A percentile compares a stretch with the other conserved stretches of the same genome.
Evolutionary conservation across 352 stramenopile species (phyloP).

Genomic region (Phytophthora pseudosyringae): DNA sequence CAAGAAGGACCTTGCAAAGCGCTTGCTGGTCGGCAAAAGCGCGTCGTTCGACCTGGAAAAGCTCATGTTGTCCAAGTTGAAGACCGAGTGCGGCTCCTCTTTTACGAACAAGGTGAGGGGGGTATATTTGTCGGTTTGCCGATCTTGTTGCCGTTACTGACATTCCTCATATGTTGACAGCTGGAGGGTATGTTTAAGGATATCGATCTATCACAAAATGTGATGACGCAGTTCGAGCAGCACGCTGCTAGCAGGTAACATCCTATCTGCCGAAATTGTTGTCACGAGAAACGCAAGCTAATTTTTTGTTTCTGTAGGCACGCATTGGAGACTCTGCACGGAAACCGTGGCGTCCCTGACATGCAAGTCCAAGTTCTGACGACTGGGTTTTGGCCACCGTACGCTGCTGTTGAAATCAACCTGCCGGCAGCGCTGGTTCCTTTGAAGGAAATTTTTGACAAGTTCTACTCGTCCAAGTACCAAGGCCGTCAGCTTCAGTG

Average conservation of each 20-base stretch:
- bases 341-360: slow-evolving; percentile 70
- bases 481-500: slow-evolving; percentile 90
- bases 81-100: slow-evolving; percentile 97
- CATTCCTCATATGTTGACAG: slow-evolving; percentile 32
- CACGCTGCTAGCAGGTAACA: slow-evolving; percentile 73
- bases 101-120: slow-evolving; percentile 96
- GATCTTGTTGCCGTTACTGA: slow-evolving; percentile 7
- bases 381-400: slow-evolving; percentile 97
- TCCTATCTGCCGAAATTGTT: neutral
- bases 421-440: slow-evolving; percentile 65
- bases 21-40: slow-evolving; percentile 92
- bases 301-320: slow-evolving; percentile 32
- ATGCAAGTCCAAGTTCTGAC: slow-evolving; percentile 98
- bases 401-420: slow-evolving; percentile 87
- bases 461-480: slow-evolving; percentile 91
- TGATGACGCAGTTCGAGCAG: slow-evolving; percentile 94
- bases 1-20: slow-evolving; percentile 97
- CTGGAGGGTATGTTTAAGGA: slow-evolving; percentile 99
- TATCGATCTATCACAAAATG: slow-evolving; percentile 96
- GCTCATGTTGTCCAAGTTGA: slow-evolving; percentile 97
- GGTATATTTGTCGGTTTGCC: neutral
- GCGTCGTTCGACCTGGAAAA: slow-evolving; percentile 96
- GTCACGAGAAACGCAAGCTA: neutral
- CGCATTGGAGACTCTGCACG: slow-evolving; percentile 53
- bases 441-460: slow-evolving; percentile 87